Evolutionary conservation across 768 basidiomycete genomes (phyloP).

Genomic region (Rhodotorula taiwanensis): DNA sequence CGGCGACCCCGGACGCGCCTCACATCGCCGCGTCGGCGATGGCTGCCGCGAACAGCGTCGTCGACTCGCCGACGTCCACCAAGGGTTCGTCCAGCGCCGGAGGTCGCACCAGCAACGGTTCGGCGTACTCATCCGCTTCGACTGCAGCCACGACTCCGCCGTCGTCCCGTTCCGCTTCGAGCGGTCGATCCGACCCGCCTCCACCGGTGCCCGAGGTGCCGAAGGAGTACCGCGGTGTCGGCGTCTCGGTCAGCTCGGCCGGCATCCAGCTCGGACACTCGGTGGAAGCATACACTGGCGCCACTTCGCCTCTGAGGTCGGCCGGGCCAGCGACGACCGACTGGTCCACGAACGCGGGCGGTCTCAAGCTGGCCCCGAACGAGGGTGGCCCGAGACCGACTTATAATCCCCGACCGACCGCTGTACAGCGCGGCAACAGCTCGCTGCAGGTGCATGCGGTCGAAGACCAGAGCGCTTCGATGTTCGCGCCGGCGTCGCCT

Average conservation of each 20-base stretch:
- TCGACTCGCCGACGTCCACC: background rate
- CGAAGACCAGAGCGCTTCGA: background rate
- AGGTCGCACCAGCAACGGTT: background rate
- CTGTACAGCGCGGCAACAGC: too few species aligned
- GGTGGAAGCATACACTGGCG: too few species aligned
- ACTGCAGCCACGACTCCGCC: slow-evolving; percentile 4
- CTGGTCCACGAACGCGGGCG: too few species aligned
- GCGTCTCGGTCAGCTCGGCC: slow-evolving; percentile 18
- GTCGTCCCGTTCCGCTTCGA: background rate
- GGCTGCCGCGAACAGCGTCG: background rate
- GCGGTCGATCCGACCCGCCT: background rate
- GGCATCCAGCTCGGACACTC: slow-evolving; percentile 23
- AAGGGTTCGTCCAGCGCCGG: background rate
- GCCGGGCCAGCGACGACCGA: too few species aligned
- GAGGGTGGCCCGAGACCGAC: too few species aligned
- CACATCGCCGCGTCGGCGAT: background rate
- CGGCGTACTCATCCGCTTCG: background rate
- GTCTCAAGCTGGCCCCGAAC: too few species aligned
- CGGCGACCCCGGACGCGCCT: background rate
- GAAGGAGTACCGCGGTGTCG: slow-evolving; percentile 19
- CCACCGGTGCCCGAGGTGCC: background rate
- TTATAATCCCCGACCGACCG: too few species aligned
- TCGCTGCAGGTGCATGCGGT: background rate
- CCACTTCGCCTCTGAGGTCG: too few species aligned
- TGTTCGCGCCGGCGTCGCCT: background rate